These are phyloP conservation scores for Neoboletus brunneissimus DNA, from an alignment of 768 basidiomycete genomes.

Conservation along the genomic window DNA sequence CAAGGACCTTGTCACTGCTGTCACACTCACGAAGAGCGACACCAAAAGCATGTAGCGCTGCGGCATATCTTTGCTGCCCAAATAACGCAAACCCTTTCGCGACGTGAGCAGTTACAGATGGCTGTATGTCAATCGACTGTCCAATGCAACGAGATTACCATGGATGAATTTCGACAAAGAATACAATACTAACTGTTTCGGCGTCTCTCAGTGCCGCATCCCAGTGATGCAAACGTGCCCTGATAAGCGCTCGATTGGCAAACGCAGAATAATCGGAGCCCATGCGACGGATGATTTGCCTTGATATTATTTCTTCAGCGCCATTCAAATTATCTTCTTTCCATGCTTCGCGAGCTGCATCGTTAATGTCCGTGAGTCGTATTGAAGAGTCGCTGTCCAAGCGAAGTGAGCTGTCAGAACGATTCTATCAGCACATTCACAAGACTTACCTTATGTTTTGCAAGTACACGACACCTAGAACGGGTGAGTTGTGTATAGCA, in stretches of 20 bases:
- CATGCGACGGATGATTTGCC: not conserved
- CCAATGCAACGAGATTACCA: not conserved
- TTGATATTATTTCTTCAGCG: conserved; percentile 10
- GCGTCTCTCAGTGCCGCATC: conserved; percentile 4
- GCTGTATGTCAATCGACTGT: conserved; percentile 5
- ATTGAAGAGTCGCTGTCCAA: conserved; percentile 2
- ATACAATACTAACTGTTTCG: not conserved
- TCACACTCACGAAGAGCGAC: conserved; percentile 1
- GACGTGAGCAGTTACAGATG: not conserved
- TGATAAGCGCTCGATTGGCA: conserved; percentile 7
- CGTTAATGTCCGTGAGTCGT: not conserved
- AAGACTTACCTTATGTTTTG: not conserved
- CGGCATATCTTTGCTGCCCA: not conserved
- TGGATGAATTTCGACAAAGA: not conserved
- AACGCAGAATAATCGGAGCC: not conserved
- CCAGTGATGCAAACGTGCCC: conserved; percentile 4
- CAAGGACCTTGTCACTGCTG: not conserved
- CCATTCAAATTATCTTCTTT: conserved; percentile 3
- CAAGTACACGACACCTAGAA: not conserved
- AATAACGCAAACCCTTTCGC: conserved; percentile 5
- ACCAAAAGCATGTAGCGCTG: not conserved
- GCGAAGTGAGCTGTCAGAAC: not conserved
- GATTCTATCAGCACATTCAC: not conserved
- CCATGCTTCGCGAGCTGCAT: conserved; percentile 3
- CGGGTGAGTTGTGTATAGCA: not conserved